phyloP scores from a whole-genome alignment of 257 asterid genomes.

The Anisodus acutangulus region DNA sequence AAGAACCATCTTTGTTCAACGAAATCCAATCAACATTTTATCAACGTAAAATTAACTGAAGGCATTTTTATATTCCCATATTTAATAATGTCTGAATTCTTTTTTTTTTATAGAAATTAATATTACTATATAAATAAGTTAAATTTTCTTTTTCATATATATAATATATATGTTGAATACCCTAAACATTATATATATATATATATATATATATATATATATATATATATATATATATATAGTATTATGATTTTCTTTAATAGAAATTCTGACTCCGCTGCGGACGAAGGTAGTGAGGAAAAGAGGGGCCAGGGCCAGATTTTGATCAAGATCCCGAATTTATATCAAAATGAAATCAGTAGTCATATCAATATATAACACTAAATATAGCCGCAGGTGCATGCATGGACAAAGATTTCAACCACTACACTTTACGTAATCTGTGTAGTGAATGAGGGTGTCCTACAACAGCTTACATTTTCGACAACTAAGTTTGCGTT shows the following conservation, averaged over 20 bases:
- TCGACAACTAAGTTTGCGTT: not conserved
- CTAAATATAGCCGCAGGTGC: slow-evolving; percentile 31
- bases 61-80: too few species aligned
- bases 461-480: slow-evolving; percentile 37
- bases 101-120: too few species aligned
- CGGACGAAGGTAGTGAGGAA: not conserved
- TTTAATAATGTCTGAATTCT: too few species aligned
- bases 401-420: slow-evolving; percentile 54
- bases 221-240: not conserved
- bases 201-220: too few species aligned
- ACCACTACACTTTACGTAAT: slow-evolving; percentile 27
- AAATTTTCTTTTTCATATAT: too few species aligned
- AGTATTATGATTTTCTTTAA: not conserved
- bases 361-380: not conserved
- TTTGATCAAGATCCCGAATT: not conserved
- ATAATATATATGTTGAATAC: not conserved
- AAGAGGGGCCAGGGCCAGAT: not conserved
- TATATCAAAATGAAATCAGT: not conserved
- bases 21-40: too few species aligned
- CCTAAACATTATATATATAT: too few species aligned
- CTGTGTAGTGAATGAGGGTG: slow-evolving; percentile 42
- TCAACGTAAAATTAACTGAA: too few species aligned
- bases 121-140: too few species aligned
- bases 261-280: too few species aligned
- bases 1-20: too few species aligned